phyloP scores from a whole-genome alignment of 2,329 filamentous ascomycete species.

The Dactylellina parvicollis region DNA sequence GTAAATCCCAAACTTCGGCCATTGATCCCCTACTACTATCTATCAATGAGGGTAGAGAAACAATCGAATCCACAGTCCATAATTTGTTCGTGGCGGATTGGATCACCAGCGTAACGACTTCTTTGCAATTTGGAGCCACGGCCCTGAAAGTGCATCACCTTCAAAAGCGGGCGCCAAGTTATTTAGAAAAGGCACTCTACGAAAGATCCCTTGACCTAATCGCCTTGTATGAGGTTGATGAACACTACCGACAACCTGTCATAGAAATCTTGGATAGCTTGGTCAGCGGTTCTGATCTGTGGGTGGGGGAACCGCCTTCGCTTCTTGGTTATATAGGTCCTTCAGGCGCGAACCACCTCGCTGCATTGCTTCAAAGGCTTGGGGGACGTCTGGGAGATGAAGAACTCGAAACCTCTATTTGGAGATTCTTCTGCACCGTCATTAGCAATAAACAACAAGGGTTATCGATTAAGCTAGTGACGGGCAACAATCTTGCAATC shows the following conservation, averaged over 20 bases:
- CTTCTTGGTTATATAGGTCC: constrained; percentile 89
- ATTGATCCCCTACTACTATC: constrained; percentile 36
- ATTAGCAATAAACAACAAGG: constrained; percentile 92
- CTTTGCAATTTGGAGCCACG: constrained; percentile 73
- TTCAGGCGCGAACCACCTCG: constrained; percentile 82
- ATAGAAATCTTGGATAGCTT: constrained; percentile 77
- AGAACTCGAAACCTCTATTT: constrained; percentile 74
- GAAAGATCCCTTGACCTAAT: constrained; percentile 80
- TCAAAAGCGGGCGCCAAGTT: constrained; percentile 56
- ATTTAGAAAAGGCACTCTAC: constrained; percentile 81
- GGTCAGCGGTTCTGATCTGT: constrained; percentile 68
- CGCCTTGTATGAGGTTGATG: constrained; percentile 76
- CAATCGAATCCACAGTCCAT: constrained; percentile 72
- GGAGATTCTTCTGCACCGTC: constrained; percentile 86
- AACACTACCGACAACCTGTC: constrained; percentile 72
- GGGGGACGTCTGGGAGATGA: constrained; percentile 77
- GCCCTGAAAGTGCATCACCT: constrained; percentile 66
- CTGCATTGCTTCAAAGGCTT: constrained; percentile 78
- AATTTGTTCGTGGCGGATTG: constrained; percentile 68
- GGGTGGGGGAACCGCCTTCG: constrained; percentile 81
- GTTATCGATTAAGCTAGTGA: constrained; percentile 89
- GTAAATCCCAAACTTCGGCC: constrained; percentile 23
- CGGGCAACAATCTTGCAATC: constrained; percentile 71
- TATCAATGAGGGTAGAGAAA: constrained; percentile 66
- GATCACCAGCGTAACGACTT: constrained; percentile 71